Evolutionary conservation across 2,329 filamentous ascomycete genomes (phyloP).

Genomic region (Xylariaceae sp.): DNA sequence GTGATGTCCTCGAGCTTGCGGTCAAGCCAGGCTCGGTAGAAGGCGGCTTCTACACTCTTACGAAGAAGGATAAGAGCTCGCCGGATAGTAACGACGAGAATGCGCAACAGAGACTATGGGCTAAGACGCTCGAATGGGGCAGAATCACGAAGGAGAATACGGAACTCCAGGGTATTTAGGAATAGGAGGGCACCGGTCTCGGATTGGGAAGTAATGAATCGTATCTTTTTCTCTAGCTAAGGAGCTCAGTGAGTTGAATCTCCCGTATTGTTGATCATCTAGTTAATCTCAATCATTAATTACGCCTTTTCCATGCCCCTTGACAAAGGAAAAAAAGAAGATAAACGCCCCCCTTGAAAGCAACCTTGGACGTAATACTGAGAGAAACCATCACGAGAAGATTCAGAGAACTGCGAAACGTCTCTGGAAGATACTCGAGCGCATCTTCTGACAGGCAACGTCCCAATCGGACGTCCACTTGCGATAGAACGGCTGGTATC

Average conservation of each 20-base stretch:
- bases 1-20: background rate
- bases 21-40: background rate
- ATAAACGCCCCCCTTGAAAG: too few relatives aligned
- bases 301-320: background rate
- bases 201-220: background rate
- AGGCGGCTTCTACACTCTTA: background rate
- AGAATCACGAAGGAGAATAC: background rate
- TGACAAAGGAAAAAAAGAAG: too few relatives aligned
- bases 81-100: background rate
- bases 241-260: background rate
- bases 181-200: background rate
- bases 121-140: background rate
- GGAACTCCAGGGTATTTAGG: background rate
- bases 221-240: background rate
- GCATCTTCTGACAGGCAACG: conserved; percentile 32
- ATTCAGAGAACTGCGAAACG: background rate
- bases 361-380: too few relatives aligned
- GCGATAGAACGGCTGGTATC: conserved; percentile 34
- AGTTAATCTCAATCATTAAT: background rate
- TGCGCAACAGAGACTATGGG: background rate
- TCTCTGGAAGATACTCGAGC: background rate
- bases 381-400: too few relatives aligned
- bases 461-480: conserved; percentile 37
- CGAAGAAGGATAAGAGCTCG: background rate
- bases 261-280: background rate